These are phyloP conservation scores for Chlorella sorokiniana DNA, from an alignment of 139 green algal species.

Conservation along the genomic window DNA sequence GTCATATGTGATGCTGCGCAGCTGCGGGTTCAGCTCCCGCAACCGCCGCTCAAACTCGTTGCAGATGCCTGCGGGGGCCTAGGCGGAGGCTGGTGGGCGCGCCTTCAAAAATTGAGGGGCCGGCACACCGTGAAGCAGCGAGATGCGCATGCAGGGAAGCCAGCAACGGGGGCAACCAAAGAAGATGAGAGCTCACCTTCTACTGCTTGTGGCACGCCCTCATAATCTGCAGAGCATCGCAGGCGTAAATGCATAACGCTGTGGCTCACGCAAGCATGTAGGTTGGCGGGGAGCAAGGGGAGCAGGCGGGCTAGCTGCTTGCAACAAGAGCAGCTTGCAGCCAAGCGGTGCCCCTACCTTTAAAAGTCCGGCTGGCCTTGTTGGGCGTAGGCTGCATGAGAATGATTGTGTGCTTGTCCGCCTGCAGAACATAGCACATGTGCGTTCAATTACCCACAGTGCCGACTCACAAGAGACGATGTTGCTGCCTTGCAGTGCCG, in stretches of 20 bases:
- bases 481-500: neutral
- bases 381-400: conserved; percentile 46
- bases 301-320: neutral
- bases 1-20: conserved; percentile 72
- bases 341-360: neutral
- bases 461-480: neutral
- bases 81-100: no score
- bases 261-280: no score
- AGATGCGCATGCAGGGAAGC: no score
- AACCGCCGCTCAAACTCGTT: conserved; percentile 68
- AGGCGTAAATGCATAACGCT: no score
- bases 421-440: neutral
- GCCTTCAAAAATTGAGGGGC: no score
- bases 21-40: conserved; percentile 66
- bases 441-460: neutral
- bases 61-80: conserved; percentile 63
- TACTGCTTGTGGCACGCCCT: neutral
- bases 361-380: conserved; percentile 6
- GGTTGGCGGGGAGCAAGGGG: no score
- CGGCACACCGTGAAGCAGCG: no score
- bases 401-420: conserved; percentile 56
- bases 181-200: neutral
- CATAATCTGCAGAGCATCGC: no score
- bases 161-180: no score
- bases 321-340: no score